Conservation (phyloP, 768 basidiomycete species). For the Glaciozyma antarctica region DNA sequence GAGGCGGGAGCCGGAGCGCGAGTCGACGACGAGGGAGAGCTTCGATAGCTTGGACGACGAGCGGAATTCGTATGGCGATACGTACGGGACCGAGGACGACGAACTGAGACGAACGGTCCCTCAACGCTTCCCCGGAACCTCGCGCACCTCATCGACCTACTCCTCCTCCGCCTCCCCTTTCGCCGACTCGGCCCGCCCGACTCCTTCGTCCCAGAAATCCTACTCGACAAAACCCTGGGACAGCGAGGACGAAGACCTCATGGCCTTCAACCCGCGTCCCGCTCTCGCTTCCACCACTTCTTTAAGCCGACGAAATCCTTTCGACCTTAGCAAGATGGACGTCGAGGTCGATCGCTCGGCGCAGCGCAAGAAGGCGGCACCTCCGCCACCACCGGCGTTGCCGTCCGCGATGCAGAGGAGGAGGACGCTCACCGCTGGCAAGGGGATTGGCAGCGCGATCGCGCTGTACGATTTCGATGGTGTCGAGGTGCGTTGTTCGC, state of each 20-base stretch:
- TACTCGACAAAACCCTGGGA: constrained; percentile 26
- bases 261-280: neutral
- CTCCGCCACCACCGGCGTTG: neutral
- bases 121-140: neutral
- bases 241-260: constrained; percentile 15
- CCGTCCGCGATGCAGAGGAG: neutral
- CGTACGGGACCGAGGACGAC: neutral
- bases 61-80: neutral
- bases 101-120: too few species aligned
- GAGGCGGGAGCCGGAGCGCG: neutral
- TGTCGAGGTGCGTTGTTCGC: constrained; percentile 19
- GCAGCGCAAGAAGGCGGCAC: neutral
- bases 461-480: constrained; percentile 26
- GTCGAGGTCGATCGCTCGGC: neutral
- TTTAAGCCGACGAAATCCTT: neutral
- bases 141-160: neutral
- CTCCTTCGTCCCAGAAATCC: neutral
- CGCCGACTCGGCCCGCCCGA: neutral
- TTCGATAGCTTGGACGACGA: constrained; percentile 11
- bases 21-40: neutral
- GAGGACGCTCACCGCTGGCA: neutral
- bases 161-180: neutral
- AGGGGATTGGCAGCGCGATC: constrained; percentile 18
- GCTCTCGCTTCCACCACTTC: neutral
- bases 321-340: neutral